Base-by-base conservation (phyloP, 169 alveolate genomes). In the Perkinsus olseni region DNA sequence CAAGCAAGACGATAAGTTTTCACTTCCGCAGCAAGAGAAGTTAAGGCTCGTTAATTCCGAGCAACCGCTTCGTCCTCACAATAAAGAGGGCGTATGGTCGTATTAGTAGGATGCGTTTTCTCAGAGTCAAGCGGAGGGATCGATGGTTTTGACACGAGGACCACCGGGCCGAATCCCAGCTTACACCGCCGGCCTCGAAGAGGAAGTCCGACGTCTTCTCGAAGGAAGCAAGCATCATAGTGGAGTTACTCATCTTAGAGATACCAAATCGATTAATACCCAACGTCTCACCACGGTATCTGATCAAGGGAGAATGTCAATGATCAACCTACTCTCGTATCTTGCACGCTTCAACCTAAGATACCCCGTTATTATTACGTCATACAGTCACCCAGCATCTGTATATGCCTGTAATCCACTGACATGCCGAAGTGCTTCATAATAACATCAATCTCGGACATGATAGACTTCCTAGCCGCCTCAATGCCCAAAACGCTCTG, bases 181-280 rank as follows among this genome's bases (percentile, higher is more conserved):
- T 62, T 62, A 62, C 24, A 97, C 97, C 0, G 99, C 99, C n/a
- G 3, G 99, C 99, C 95, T 99, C 99, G 95, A 98, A 99, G 92
- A 99, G 96, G 94, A 97, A 98, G 91, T 99, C 99, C 91, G 98
- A 98, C 28, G 99, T 99, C 95, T 98, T 99, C 96, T 99, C 99
- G 95, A 99, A 99, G 91, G 99, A 98, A 11, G 99, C 99, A 91
- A 99, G 97, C 99, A 99, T 98, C 50, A 99, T 96, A n/a, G 99
- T 98, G 45, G 99, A 97, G 0, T 98, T 97, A 37, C 99, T 97
- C 99, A 99, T 98, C 97, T 98, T 98, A 93, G 97, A 97, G 91
- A 99, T 98, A 74, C 99, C 99, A 95, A 97, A 98, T 95, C 99
- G 96, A 62, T 98, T 98, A 90, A 98, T 98, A 21, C 99, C 99